These are phyloP conservation scores for Chaetomium olivaceum DNA, from an alignment of 2,329 filamentous ascomycete genomes.

Conservation along the genomic window DNA sequence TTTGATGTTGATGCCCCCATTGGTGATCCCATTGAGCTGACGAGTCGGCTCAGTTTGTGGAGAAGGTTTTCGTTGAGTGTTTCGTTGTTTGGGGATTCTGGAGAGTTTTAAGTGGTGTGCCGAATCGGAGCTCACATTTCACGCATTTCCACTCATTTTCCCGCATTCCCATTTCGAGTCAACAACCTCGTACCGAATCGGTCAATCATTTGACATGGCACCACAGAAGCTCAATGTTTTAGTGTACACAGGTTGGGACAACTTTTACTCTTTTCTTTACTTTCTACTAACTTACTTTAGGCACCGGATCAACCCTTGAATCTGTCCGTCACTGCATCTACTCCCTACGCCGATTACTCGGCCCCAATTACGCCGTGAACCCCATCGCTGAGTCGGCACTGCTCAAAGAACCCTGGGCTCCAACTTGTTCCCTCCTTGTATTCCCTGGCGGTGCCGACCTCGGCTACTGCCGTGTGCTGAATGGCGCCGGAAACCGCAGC, in stretches of 20 bases:
- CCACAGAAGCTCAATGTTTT: slow-evolving; percentile 73
- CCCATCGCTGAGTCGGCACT: slow-evolving; percentile 76
- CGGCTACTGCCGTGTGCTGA: slow-evolving; percentile 83
- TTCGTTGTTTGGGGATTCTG: not conserved
- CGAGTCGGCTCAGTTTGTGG: not conserved
- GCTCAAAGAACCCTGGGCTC: slow-evolving; percentile 87
- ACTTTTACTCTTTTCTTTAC: slow-evolving; percentile 16
- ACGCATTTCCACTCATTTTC: slow-evolving; percentile 8
- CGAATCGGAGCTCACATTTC: slow-evolving; percentile 13
- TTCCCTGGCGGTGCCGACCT: slow-evolving; percentile 93
- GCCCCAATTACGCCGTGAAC: slow-evolving; percentile 90
- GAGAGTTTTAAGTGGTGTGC: not conserved
- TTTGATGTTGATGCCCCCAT: slow-evolving; percentile 54
- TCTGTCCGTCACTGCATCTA: slow-evolving; percentile 89
- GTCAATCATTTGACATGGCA: slow-evolving; percentile 21
- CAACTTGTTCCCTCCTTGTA: slow-evolving; percentile 84
- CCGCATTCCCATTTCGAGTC: slow-evolving; percentile 12
- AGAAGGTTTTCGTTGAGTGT: not conserved
- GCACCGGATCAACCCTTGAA: slow-evolving; percentile 80
- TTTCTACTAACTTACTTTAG: slow-evolving; percentile 44
- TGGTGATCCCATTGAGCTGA: slow-evolving; percentile 2
- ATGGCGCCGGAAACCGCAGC: slow-evolving; percentile 81
- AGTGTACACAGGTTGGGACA: slow-evolving; percentile 74
- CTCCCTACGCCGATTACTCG: slow-evolving; percentile 80
- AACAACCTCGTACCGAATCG: slow-evolving; percentile 12